Percentiles rank a stretch among this genome's conserved stretches.
Evolutionary conservation across 257 asterid genomes (phyloP).

Genomic region (Forsythia viridissima): DNA sequence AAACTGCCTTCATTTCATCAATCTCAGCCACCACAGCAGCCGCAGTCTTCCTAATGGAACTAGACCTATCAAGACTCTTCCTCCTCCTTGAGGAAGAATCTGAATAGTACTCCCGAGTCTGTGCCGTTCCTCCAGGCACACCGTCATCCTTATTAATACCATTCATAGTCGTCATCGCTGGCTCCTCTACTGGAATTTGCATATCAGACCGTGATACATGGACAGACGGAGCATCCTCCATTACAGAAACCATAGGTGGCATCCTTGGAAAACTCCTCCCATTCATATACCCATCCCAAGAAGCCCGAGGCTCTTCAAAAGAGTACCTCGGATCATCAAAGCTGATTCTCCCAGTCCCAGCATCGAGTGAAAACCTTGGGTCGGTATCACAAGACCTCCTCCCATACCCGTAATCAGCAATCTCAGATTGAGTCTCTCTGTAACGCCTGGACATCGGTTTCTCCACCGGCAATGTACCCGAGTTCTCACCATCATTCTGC

Average conservation of each 20-base stretch:
- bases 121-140: slow-evolving; percentile 76
- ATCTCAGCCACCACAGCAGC: slow-evolving; percentile 85
- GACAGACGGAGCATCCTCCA: slow-evolving; percentile 70
- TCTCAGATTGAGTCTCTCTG: slow-evolving; percentile 81
- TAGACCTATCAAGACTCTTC: slow-evolving; percentile 92
- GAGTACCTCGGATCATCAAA: slow-evolving; percentile 81
- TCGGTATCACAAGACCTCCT: slow-evolving; percentile 82
- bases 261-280: slow-evolving; percentile 68
- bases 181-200: slow-evolving; percentile 74
- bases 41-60: slow-evolving; percentile 74
- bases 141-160: slow-evolving; percentile 36
- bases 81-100: slow-evolving; percentile 82
- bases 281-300: slow-evolving; percentile 78
- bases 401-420: slow-evolving; percentile 87
- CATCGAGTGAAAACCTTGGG: slow-evolving; percentile 87
- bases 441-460: slow-evolving; percentile 68
- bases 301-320: slow-evolving; percentile 85
- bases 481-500: slow-evolving; percentile 43
- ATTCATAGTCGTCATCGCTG: slow-evolving; percentile 7
- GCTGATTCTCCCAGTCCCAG: slow-evolving; percentile 67
- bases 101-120: slow-evolving; percentile 72
- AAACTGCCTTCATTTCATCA: slow-evolving; percentile 60
- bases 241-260: slow-evolving; percentile 74
- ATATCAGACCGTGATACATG: slow-evolving; percentile 47
- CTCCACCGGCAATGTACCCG: slow-evolving; percentile 64